phyloP scores from a whole-genome alignment of 164 flowering plant species.

The Chloranthus sessilifolius region DNA sequence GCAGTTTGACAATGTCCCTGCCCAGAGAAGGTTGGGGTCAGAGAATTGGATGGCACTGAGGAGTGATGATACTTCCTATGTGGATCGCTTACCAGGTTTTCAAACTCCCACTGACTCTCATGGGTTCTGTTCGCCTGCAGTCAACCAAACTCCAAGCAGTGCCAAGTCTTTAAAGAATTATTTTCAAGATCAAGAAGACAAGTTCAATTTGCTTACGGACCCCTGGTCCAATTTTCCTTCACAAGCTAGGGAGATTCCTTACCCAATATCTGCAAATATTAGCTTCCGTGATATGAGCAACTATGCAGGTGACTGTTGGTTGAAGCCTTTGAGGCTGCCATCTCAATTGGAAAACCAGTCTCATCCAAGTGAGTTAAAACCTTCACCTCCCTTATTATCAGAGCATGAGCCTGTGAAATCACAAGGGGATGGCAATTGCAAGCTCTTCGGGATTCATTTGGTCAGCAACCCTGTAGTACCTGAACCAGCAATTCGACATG shows the following conservation, averaged over 20 bases:
- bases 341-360: conserved; percentile 31
- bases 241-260: conserved; percentile 34
- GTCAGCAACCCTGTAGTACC: too few species aligned
- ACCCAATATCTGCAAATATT: conserved; percentile 29
- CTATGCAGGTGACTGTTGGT: conserved; percentile 41
- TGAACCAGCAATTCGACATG: too few species aligned
- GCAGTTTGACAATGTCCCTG: conserved; percentile 37
- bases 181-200: conserved; percentile 41
- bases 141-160: conserved; percentile 28
- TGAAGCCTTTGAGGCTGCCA: conserved; percentile 52
- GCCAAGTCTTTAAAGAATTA: conserved; percentile 28
- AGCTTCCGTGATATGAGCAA: conserved; percentile 39
- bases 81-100: conserved; percentile 72
- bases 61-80: conserved; percentile 57
- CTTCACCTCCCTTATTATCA: conserved; percentile 17
- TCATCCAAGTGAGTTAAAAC: conserved; percentile 33
- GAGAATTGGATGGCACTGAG: conserved; percentile 45
- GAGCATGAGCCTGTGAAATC: conserved; percentile 35
- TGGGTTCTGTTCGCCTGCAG: conserved; percentile 26
- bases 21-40: conserved; percentile 42
- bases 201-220: conserved; percentile 26
- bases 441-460: conserved; percentile 90
- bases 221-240: conserved; percentile 47
- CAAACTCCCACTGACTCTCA: conserved; percentile 33
- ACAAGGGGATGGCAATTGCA: conserved; percentile 57